These are phyloP conservation scores for Colletotrichum karsti DNA, from an alignment of 2,329 filamentous ascomycete species.

Conservation along the genomic window DNA sequence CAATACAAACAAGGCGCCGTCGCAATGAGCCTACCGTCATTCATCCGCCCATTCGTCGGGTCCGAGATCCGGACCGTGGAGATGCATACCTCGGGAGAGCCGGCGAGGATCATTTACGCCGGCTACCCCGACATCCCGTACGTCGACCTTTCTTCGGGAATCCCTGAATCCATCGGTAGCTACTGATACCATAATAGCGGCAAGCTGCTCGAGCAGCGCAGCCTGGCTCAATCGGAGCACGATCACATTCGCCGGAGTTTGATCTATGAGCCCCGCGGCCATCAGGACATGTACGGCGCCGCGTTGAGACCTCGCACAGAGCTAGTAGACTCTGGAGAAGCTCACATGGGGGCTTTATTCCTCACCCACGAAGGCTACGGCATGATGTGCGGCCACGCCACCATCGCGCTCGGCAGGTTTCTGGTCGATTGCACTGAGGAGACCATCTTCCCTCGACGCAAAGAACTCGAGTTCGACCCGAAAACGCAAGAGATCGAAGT, in stretches of 20 bases:
- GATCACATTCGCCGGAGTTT: constrained; percentile 21
- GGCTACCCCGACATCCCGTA: constrained; percentile 45
- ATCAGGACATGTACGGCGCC: constrained; percentile 28
- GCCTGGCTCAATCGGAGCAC: constrained; percentile 6
- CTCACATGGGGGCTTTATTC: constrained; percentile 29
- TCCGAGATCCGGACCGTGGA: constrained; percentile 35
- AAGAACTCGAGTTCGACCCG: constrained; percentile 38
- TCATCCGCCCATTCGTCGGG: neutral
- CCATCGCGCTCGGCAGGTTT: constrained; percentile 56
- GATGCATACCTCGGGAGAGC: constrained; percentile 59
- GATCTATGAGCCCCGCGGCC: constrained; percentile 26
- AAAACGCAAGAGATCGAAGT: constrained; percentile 36
- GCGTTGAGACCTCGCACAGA: constrained; percentile 17
- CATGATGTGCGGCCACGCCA: constrained; percentile 34
- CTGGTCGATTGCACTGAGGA: constrained; percentile 49
- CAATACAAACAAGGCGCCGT: no score
- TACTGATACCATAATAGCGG: constrained; percentile 30
- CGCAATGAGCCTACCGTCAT: constrained; percentile 5
- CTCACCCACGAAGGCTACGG: constrained; percentile 26
- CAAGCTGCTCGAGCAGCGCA: constrained; percentile 48
- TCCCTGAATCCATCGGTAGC: no score
- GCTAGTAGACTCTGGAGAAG: constrained; percentile 2
- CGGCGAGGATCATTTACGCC: constrained; percentile 53
- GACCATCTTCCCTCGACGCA: constrained; percentile 46
- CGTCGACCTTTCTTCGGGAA: neutral